Evolutionary conservation across 2,329 filamentous ascomycete genomes (phyloP).

Genomic region (Rhynchosporium agropyri): DNA sequence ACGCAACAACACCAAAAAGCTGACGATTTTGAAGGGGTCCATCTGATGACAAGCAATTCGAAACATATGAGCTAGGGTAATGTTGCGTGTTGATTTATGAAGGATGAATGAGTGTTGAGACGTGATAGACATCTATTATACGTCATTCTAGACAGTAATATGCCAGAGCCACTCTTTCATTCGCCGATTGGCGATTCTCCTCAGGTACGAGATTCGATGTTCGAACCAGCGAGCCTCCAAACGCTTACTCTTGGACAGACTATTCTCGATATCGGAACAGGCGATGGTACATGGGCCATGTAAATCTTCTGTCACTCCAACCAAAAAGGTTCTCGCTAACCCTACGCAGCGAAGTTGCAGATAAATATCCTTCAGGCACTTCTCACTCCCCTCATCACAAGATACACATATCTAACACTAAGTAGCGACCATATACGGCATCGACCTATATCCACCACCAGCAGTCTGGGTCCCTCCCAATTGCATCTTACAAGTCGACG

Average conservation of each 20-base stretch:
- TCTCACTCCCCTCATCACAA: not conserved
- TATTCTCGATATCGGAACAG: conserved; percentile 8
- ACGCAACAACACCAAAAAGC: not conserved
- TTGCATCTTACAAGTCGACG: conserved; percentile 54
- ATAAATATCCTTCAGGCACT: conserved; percentile 9
- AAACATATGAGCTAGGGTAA: conserved; percentile 8
- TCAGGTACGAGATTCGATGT: not conserved
- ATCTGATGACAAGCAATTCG: conserved; percentile 9
- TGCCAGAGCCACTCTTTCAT: conserved; percentile 12
- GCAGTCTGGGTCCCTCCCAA: conserved; percentile 47
- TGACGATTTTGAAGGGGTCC: not conserved
- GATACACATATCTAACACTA: not conserved
- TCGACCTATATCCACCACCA: conserved; percentile 12
- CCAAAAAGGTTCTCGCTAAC: not conserved
- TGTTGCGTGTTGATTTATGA: not conserved
- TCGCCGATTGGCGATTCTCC: not conserved
- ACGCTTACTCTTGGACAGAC: not conserved
- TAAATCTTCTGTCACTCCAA: not conserved
- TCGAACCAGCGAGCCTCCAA: not conserved
- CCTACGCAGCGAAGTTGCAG: not conserved
- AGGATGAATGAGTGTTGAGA: not conserved
- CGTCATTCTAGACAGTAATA: conserved; percentile 4
- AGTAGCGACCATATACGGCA: conserved; percentile 3
- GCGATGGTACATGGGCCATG: conserved; percentile 11
- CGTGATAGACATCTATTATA: not conserved